Base-by-base conservation (phyloP, 2,329 filamentous ascomycete genomes). In the Hypoxylon sp. region DNA sequence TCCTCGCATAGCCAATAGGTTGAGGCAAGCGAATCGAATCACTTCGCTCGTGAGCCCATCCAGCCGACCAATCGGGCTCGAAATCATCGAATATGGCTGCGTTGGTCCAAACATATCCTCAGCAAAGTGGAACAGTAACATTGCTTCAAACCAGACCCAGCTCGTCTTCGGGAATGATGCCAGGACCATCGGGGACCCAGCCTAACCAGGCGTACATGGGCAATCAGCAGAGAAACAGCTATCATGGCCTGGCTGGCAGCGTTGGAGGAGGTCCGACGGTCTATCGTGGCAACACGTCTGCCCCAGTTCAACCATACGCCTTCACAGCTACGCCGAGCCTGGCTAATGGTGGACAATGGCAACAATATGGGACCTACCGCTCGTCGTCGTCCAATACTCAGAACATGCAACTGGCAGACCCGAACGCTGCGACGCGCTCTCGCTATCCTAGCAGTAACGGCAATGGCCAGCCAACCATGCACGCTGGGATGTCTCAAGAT, bases 61-160 rank as follows among this genome's bases (percentile, higher is more conserved):
- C n/a, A 61, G 51, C 65, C 67, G 59, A 73, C 39, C 47, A 54
- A 37, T 62, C 46, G 61, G 57, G 42, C 62, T 51, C n/a, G 53
- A 59, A 67, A 69, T 68, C 59, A 55, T 68, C 62, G 75, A 76
- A 75, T 72, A 95, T 96, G 93, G 92, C 92, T 85, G 92, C 92
- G 81, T 86, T 95, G 85, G 91, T 94, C 77, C 93, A 95, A 83
- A 89, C 91, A 69, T 92, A 92, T 79, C 88, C 92, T 76, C 91
- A 93, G 82, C 91, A 93, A 81, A 89, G 90, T 77, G 86, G 86
- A 80, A 90, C 91, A 73, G 86, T 90, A 75, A 90, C 90, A 72
- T 91, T 94, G 87, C 89, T 94, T 76, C 92, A 93, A 80, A 87
- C 90, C 75, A 88, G 91, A 79, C 88, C 91, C 69, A 86, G 86